Percentiles rank a stretch among this genome's conserved stretches.
These are phyloP conservation scores for Suhomyces anneliseae DNA, from an alignment of 1,139 yeast species.

Conservation along the genomic window DNA sequence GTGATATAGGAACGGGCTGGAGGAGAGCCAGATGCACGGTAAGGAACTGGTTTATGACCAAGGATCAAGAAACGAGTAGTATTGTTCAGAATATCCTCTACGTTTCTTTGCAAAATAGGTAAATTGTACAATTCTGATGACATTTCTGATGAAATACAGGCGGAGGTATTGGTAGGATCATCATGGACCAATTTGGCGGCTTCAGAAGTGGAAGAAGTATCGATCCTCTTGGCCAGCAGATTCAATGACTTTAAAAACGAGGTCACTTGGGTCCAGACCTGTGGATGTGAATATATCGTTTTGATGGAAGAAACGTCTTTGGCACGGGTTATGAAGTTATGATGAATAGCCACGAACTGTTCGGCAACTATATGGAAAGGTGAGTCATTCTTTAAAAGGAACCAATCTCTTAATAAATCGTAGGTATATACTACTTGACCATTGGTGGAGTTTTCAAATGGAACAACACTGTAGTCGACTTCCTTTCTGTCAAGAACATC, in stretches of 20 bases:
- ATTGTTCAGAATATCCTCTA: conserved; percentile 73
- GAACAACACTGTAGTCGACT: conserved; percentile 78
- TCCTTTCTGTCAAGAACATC: conserved; percentile 42
- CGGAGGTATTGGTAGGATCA: conserved; percentile 38
- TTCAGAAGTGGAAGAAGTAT: conserved; percentile 75
- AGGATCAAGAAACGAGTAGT: conserved; percentile 83
- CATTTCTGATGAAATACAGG: conserved; percentile 51
- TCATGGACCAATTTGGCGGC: conserved; percentile 69
- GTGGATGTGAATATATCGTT: conserved; percentile 87
- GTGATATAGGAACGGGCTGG: conserved; percentile 32
- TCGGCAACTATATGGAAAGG: conserved; percentile 64
- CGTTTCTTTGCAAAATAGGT: conserved; percentile 53
- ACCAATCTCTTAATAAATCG: conserved; percentile 75
- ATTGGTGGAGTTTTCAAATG: conserved; percentile 91
- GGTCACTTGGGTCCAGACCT: conserved; percentile 93
- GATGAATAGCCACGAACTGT: conserved; percentile 80
- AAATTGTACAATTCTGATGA: conserved; percentile 66
- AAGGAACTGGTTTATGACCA: conserved; percentile 30
- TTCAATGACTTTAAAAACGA: conserved; percentile 44
- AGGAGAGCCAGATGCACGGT: conserved; percentile 1
- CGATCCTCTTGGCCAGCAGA: conserved; percentile 49
- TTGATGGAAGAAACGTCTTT: conserved; percentile 43
- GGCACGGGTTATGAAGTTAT: conserved; percentile 62
- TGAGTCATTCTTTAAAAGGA: conserved; percentile 17
- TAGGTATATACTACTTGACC: conserved; percentile 89